Percentiles rank a stretch among this genome's conserved stretches.
Evolutionary conservation across 371 early-diverging fungal genomes (phyloP).

Genomic region (Mortierella sp.): DNA sequence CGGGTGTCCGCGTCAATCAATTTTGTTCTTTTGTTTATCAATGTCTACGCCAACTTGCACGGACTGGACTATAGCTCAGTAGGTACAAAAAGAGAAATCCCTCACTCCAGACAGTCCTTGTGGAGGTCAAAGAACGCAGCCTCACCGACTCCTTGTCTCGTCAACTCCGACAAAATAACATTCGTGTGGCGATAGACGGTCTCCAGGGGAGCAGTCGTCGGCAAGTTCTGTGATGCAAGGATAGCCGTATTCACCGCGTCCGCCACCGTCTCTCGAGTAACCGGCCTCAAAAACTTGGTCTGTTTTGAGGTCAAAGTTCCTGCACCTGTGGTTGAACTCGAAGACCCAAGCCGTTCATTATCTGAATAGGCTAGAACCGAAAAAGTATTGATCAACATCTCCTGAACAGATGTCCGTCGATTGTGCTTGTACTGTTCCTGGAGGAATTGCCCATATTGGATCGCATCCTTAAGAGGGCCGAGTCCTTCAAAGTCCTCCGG

Average conservation of each 20-base stretch:
- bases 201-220: slow-evolving; percentile 59
- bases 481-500: slow-evolving; percentile 21
- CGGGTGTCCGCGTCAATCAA: too few relatives aligned
- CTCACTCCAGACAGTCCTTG: slow-evolving; percentile 42
- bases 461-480: slow-evolving; percentile 58
- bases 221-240: slow-evolving; percentile 61
- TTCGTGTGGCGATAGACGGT: slow-evolving; percentile 61
- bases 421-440: slow-evolving; percentile 75
- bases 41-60: too few relatives aligned
- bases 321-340: slow-evolving; percentile 13
- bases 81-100: not conserved
- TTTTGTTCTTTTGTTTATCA: too few relatives aligned
- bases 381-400: slow-evolving; percentile 68
- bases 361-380: slow-evolving; percentile 84
- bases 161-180: slow-evolving; percentile 59
- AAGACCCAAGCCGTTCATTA: slow-evolving; percentile 27
- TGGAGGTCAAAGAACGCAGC: slow-evolving; percentile 56
- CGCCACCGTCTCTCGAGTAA: slow-evolving; percentile 76
- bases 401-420: slow-evolving; percentile 47
- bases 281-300: slow-evolving; percentile 42
- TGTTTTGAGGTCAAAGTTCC: too few relatives aligned
- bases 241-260: slow-evolving; percentile 79
- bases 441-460: slow-evolving; percentile 79
- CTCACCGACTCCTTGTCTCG: slow-evolving; percentile 57
- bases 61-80: too few relatives aligned